Evolutionary conservation across 108 stramenopile genomes (phyloP).

Genomic region (Tribonema minus): DNA sequence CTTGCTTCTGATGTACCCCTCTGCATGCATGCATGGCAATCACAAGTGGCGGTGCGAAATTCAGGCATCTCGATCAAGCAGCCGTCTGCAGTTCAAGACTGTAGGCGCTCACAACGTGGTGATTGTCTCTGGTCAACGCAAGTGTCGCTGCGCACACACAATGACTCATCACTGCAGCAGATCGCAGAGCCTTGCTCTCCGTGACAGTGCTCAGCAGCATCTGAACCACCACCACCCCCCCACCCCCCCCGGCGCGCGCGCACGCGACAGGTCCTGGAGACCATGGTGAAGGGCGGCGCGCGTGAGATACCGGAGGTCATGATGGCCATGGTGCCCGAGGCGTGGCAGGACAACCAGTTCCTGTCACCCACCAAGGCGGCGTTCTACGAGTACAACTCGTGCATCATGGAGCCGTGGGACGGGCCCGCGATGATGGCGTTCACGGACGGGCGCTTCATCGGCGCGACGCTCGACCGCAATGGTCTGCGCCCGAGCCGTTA

Average conservation of each 20-base stretch:
- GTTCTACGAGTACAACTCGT: constrained; percentile 96
- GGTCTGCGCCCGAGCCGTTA: constrained; percentile 69
- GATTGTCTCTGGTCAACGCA: neutral
- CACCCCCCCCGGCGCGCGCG: neutral
- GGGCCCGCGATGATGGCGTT: constrained; percentile 98
- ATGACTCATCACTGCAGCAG: neutral
- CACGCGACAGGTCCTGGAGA: constrained; percentile 67
- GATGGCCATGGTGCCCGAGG: constrained; percentile 53
- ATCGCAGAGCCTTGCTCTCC: neutral
- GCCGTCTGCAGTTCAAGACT: too few species aligned
- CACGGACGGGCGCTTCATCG: constrained; percentile 71
- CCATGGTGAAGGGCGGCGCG: constrained; percentile 80
- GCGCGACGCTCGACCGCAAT: constrained; percentile 50
- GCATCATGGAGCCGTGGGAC: constrained; percentile 98
- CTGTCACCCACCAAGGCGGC: constrained; percentile 76
- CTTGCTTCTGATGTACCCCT: too few species aligned
- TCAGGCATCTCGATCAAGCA: too few species aligned
- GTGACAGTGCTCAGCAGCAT: too few species aligned
- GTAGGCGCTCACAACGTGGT: too few species aligned
- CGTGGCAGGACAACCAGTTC: constrained; percentile 86
- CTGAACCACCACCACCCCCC: neutral
- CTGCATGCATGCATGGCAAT: too few species aligned
- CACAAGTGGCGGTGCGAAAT: too few species aligned
- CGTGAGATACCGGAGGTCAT: constrained; percentile 74
- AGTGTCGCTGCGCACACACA: neutral